Base-by-base conservation (phyloP, 1,139 yeast species). In the Sugiyamaella neomexicana region DNA sequence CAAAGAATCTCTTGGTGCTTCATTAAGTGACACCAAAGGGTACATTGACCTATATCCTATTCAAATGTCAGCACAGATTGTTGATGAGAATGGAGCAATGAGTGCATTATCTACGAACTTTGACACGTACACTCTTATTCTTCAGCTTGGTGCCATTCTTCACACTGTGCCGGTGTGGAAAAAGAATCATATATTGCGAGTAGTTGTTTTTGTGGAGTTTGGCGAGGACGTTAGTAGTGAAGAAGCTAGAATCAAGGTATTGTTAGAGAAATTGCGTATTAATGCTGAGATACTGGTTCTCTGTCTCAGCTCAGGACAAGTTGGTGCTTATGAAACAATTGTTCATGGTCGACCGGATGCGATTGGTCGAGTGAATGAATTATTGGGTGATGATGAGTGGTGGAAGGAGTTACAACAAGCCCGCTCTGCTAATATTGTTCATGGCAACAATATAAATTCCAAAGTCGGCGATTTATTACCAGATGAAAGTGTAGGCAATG, bases 101-200 rank as follows among this genome's bases (percentile, higher is more conserved):
- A 81, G 87, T 13, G 84, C 89, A 1, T 68, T 86, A 58, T 86
- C 96, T 0, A 89, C 96, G 0, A 93, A 93, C 66, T 89, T 93
- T 67, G 99, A 93, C 68, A 93, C 99, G 0, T 93, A 90, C 66
- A 91, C 98, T 0, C 78, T 93, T 65, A 93, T 93, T 62, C 74
- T 93, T 56, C 99, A 93, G 65, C 75, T 93, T 59, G 99, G 98
- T 2, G 95, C 97, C 1, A 91, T 93, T 60, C 73, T 93, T 58
- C 82, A 88, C 8, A 90, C 98, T 0, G 99, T 93, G 4, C 95
- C 96, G 1, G 88, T 85, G 49, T 93, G 99, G 99, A 85, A 87
- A 60, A 76, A 77, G 46, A 82, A 86, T 0, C 95, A 89, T 64
- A 73, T 70, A 10, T 68, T 93, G 39, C 76, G 99, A 54, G 89